phyloP scores from a whole-genome alignment of 768 basidiomycete genomes.

The Auriscalpium vulgare region DNA sequence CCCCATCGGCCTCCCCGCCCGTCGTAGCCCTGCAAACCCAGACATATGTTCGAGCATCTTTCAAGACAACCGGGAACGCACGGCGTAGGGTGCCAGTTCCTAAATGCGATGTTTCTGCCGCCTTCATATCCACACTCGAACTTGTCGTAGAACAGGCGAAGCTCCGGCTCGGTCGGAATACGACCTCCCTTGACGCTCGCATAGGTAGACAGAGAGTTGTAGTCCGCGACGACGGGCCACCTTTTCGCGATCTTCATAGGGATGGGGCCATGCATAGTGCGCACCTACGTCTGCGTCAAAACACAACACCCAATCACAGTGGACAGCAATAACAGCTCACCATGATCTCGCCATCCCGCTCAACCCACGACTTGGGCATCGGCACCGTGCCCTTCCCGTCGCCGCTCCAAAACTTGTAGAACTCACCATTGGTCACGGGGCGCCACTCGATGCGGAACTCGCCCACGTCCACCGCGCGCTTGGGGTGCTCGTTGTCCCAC shows the following conservation, averaged over 20 bases:
- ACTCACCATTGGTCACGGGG: conserved; percentile 86
- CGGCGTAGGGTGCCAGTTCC: conserved; percentile 93
- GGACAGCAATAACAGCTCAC: conserved; percentile 25
- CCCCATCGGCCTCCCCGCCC: conserved; percentile 40
- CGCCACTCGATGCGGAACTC: conserved; percentile 76
- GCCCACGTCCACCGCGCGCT: conserved; percentile 47
- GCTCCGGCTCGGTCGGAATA: conserved; percentile 85
- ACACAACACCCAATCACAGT: too few relatives aligned
- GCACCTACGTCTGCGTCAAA: conserved; percentile 38
- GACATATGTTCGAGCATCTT: neutral
- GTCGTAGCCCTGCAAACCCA: conserved; percentile 53
- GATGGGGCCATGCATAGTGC: conserved; percentile 84
- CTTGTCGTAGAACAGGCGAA: conserved; percentile 69
- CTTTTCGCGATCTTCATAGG: conserved; percentile 64
- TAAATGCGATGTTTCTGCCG: conserved; percentile 77
- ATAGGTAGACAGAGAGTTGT: conserved; percentile 70
- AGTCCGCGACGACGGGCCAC: conserved; percentile 84
- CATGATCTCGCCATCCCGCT: conserved; percentile 38
- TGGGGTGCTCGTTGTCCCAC: conserved; percentile 92
- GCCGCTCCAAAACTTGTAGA: conserved; percentile 53
- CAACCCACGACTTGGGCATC: conserved; percentile 71
- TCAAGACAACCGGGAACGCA: conserved; percentile 32
- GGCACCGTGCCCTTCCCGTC: conserved; percentile 36
- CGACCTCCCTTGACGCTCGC: conserved; percentile 87
- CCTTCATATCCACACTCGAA: conserved; percentile 70